Percentiles rank a stretch among this genome's conserved stretches.
Evolutionary conservation across 2,329 filamentous ascomycete species (phyloP).

Genomic region (Xylaria hypoxylon): DNA sequence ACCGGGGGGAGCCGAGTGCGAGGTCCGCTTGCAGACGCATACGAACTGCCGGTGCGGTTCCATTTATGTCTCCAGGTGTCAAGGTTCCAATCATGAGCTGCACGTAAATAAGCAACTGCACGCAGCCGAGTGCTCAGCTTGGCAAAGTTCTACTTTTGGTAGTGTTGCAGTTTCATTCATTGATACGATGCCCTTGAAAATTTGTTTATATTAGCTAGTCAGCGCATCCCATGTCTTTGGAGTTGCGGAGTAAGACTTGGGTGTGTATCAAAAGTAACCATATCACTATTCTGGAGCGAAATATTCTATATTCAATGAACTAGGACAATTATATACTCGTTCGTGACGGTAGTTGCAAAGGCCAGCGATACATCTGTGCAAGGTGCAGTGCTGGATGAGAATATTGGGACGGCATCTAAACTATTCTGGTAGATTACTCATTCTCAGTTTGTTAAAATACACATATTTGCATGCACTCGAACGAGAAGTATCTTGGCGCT

Average conservation of each 20-base stretch:
- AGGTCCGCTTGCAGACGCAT: neutral
- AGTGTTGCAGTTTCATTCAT: too few species aligned
- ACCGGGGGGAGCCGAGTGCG: neutral
- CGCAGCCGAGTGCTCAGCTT: too few species aligned
- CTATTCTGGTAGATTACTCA: neutral
- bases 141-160: too few species aligned
- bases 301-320: neutral
- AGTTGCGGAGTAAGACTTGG: neutral
- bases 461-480: too few species aligned
- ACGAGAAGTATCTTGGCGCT: too few species aligned
- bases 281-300: neutral
- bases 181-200: neutral
- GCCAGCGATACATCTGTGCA: neutral
- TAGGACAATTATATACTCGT: neutral
- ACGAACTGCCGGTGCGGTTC: neutral
- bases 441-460: neutral
- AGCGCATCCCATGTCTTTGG: neutral
- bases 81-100: neutral
- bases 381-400: constrained; percentile 8
- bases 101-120: neutral
- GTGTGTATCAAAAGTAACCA: neutral
- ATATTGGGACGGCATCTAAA: neutral
- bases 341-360: constrained; percentile 4
- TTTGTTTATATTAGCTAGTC: neutral
- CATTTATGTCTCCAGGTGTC: neutral